These are phyloP conservation scores for Fusarium lateritium DNA, from an alignment of 2,329 filamentous ascomycete species.

Conservation along the genomic window DNA sequence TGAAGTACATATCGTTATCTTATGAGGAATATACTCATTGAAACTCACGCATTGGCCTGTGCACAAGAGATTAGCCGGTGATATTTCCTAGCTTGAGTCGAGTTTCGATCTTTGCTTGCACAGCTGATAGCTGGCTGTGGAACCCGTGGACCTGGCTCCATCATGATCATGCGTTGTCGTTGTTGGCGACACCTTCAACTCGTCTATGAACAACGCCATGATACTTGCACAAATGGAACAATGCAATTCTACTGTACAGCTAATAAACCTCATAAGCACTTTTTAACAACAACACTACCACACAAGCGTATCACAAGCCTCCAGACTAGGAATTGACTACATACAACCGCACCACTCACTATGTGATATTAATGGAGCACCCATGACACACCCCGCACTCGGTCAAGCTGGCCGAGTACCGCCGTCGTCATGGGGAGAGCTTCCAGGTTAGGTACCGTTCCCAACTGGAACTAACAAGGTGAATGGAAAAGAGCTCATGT, in stretches of 20 bases:
- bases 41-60: neutral
- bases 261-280: conserved; percentile 18
- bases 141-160: conserved; percentile 19
- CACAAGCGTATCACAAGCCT: conserved; percentile 1
- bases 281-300: conserved; percentile 2
- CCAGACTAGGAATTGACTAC: neutral
- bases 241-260: neutral
- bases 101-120: conserved; percentile 16
- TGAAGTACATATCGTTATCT: conserved; percentile 3
- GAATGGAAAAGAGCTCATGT: neutral
- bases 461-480: too few relatives aligned
- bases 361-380: conserved; percentile 20
- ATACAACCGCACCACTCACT: conserved; percentile 47
- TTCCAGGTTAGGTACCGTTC: neutral
- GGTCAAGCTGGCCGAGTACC: conserved; percentile 34
- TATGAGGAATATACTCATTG: conserved; percentile 2
- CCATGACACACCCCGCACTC: conserved; percentile 44
- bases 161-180: conserved; percentile 18
- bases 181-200: conserved; percentile 2
- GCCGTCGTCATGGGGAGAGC: conserved; percentile 10
- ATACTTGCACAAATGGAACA: conserved; percentile 1
- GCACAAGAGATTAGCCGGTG: neutral
- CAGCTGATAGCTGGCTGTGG: conserved; percentile 14
- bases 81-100: conserved; percentile 4
- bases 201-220: neutral